These are phyloP conservation scores for Debaryomyces psychrophilus DNA, from an alignment of 1,139 yeast species.

Conservation along the genomic window DNA sequence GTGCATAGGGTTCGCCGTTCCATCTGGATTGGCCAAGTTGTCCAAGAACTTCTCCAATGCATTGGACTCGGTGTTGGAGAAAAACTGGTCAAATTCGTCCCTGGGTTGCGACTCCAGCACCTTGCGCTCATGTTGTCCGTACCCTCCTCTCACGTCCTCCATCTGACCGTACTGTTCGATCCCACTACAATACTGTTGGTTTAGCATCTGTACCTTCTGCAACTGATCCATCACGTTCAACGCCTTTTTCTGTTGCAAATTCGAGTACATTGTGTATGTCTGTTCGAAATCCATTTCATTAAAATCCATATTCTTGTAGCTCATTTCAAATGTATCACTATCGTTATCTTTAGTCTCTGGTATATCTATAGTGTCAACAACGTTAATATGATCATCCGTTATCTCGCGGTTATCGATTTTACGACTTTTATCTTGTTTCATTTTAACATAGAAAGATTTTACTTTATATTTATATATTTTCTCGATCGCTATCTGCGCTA, in stretches of 20 bases:
- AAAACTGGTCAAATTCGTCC: conserved; percentile 48
- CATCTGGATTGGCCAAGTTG: conserved; percentile 40
- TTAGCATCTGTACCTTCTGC: conserved; percentile 42
- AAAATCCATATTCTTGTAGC: conserved; percentile 5
- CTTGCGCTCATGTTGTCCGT: not conserved
- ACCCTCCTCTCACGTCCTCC: conserved; percentile 9
- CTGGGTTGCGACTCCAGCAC: conserved; percentile 12
- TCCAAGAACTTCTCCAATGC: conserved; percentile 51
- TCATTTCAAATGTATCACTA: conserved; percentile 6
- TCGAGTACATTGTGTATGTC: conserved; percentile 46
- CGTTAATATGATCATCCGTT: not conserved
- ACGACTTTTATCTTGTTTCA: not conserved
- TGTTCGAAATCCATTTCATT: conserved; percentile 52
- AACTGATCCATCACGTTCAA: conserved; percentile 40
- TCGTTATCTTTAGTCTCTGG: conserved; percentile 1
- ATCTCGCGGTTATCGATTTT: not conserved
- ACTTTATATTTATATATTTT: conserved; percentile 5
- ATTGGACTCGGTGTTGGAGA: conserved; percentile 47
- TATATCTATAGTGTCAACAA: not conserved
- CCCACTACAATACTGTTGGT: conserved; percentile 23
- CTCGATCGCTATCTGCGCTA: not conserved
- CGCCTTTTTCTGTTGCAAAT: conserved; percentile 45
- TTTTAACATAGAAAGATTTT: conserved; percentile 3
- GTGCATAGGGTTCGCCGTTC: conserved; percentile 33
- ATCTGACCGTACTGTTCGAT: not conserved